Evolutionary conservation across 495 filamentous ascomycete genomes (phyloP), one percentile per base, ranked within the genome.

Genomic region (Penicillium crystallinum): DNA sequence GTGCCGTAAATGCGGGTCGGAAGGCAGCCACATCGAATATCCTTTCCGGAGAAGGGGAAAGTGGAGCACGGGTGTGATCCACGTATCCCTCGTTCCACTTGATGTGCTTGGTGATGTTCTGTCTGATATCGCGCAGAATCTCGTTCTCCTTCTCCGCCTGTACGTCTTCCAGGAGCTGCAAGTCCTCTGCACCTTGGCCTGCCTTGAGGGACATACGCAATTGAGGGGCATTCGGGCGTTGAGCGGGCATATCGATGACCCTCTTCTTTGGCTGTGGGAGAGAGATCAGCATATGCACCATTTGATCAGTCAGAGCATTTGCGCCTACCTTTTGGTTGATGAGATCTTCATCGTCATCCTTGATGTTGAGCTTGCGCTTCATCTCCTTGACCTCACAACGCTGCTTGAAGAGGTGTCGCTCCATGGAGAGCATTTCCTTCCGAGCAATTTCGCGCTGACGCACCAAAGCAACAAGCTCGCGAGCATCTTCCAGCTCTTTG

Each of bases 261-360:
- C 86, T 88, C 68, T 86, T 83, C 71, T 89, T 90, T 54, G 84
- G 88, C 56, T 86, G 77, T 67, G 75, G 42, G 33, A 25, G 36
- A 30, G 29, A 52, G 75, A 80, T 79, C 49, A 73, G 69, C 70
- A 58, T 50, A 31, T 31, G 42, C 46, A 46, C 30, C 55, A 45
- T 35, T 44, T 37, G 31, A 19, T 10, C 6, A 15, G 34, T 11
- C 17, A 25, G 45, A 42, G 11, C 29, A 18, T 31, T 25, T 1
- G 54, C 34, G 54, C 81, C 70, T 73, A 91, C 90, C 82, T 93
- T 93, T 62, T 91, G 87, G 69, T 92, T 92, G 75, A 95, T 85
- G 58, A 97, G 81, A 61, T 97, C 92, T 58, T 97, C 95, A 67
- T 97, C 93, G 52, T 92, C 89, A 48, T 83, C 84, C 76, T 91